phyloP scores from a whole-genome alignment of 179 eudicot species.

The Vitellaria paradoxa region DNA sequence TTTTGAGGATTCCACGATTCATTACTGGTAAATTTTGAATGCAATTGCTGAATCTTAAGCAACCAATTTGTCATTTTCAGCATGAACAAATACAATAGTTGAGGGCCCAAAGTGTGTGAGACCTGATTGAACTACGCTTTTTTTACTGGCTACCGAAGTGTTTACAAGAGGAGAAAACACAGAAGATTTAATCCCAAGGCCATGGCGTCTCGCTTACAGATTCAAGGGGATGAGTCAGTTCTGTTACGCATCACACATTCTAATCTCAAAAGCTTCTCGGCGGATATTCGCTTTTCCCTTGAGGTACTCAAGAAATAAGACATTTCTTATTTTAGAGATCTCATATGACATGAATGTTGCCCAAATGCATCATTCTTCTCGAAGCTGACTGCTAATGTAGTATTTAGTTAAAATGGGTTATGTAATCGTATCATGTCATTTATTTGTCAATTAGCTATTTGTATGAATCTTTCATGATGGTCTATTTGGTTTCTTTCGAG shows the following conservation, averaged over 20 bases:
- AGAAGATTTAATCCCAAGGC: neutral
- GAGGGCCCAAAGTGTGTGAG: too few species aligned
- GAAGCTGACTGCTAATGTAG: neutral
- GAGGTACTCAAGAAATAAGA: conserved; percentile 39
- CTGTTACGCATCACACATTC: conserved; percentile 71
- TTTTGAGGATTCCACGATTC: too few species aligned
- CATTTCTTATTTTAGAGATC: neutral
- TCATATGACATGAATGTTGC: neutral
- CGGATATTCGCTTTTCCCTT: conserved; percentile 74
- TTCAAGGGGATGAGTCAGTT: conserved; percentile 72
- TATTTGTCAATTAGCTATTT: neutral
- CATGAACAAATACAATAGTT: too few species aligned
- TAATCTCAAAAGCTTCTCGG: conserved; percentile 69
- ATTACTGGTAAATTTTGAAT: too few species aligned
- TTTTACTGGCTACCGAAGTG: too few species aligned
- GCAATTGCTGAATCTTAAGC: too few species aligned
- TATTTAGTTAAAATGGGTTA: neutral
- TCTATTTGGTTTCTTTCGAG: neutral
- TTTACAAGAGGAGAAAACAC: neutral
- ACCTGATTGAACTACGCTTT: too few species aligned
- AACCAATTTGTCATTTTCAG: too few species aligned
- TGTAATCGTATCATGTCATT: neutral
- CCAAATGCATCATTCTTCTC: neutral
- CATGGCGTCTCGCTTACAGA: conserved; percentile 63
- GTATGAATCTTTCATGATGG: neutral